Evolutionary conservation across 495 filamentous ascomycete genomes (phyloP), one percentile per base, ranked within the genome.

Genomic region (Amphirosellinia nigrospora): DNA sequence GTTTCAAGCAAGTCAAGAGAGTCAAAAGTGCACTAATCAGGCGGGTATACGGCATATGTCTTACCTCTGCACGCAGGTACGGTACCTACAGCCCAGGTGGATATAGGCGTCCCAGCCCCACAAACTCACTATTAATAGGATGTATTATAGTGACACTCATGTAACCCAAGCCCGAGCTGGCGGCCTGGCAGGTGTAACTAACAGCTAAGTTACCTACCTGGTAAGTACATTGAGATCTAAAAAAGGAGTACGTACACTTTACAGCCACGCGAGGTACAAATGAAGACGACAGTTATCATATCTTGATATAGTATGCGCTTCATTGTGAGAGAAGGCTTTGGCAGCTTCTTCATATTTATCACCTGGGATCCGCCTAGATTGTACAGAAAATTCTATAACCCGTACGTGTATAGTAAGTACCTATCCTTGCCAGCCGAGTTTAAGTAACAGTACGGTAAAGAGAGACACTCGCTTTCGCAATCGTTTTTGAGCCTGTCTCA

Each of bases 1-100:
- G 50, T 55, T 58, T 58, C 64, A 55, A 65, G 50, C 52, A 56
- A 53, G 34, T 56, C 43, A 30, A 36, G 13, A 15, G 30, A 53
- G 34, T 56, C 43, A 30, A 36, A 23, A 15, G 30, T 36, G 43
- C 43, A 52, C 21, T 50, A 52, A 30, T 53, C 3, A 53, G 26
- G 36, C 19, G n/a, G 34, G 21, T 39, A 13, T 61, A 41, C 36
- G 32, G 16, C 34, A 28, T 26, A 61, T 39, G 58, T 43, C 34
- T 43, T 26, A 50, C n/a, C 9, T 50, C 61, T 64, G 26, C 41
- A 23, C 39, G 50, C 39, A 65, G n/a, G 62, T 65, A 48, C 45
- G 1, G 39, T 43, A 48, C 45, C 48, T 30, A 53, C 48, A 23
- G 48, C 11, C n/a, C 45, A 48, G 26, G 26, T 53, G 26, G 50